These are phyloP conservation scores for Trichoderma erinaceum DNA, from an alignment of 495 filamentous ascomycete species.

Conservation along the genomic window DNA sequence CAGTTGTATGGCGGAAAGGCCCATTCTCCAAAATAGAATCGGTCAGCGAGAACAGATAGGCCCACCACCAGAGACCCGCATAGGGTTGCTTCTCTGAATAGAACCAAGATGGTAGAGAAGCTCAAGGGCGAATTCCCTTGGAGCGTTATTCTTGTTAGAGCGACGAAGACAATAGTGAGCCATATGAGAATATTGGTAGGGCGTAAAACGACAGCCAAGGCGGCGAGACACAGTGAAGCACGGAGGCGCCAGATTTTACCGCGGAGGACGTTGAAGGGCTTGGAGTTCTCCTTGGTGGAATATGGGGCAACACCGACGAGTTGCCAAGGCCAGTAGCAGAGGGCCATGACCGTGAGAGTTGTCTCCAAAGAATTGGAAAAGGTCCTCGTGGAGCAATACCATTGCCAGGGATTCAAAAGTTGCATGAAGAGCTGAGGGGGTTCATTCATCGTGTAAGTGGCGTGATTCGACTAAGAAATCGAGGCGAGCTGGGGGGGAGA, in stretches of 20 bases:
- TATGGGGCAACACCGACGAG: constrained; percentile 32
- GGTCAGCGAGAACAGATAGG: constrained; percentile 63
- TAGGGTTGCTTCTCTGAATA: constrained; percentile 55
- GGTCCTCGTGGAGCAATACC: constrained; percentile 88
- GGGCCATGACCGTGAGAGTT: constrained; percentile 70
- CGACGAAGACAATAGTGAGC: constrained; percentile 48
- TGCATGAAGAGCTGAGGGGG: constrained; percentile 56
- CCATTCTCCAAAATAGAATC: constrained; percentile 79
- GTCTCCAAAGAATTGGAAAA: constrained; percentile 93
- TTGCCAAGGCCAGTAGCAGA: constrained; percentile 84
- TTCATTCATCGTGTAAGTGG: neutral
- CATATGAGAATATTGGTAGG: constrained; percentile 90
- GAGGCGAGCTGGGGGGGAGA: constrained; percentile 13
- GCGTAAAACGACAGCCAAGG: constrained; percentile 76
- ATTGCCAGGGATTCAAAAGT: constrained; percentile 87
- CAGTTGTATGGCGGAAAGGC: constrained; percentile 85
- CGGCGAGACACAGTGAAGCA: constrained; percentile 66
- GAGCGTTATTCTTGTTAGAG: constrained; percentile 36
- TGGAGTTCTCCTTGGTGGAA: constrained; percentile 23
- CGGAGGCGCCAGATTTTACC: constrained; percentile 40
- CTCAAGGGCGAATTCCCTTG: constrained; percentile 36
- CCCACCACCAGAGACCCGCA: constrained; percentile 62
- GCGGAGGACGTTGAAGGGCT: constrained; percentile 23
- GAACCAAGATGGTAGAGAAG: constrained; percentile 40
- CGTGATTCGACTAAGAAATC: neutral